Evolutionary conservation across 345 rosid genomes (phyloP).

Genomic region (Brassica carinata): DNA sequence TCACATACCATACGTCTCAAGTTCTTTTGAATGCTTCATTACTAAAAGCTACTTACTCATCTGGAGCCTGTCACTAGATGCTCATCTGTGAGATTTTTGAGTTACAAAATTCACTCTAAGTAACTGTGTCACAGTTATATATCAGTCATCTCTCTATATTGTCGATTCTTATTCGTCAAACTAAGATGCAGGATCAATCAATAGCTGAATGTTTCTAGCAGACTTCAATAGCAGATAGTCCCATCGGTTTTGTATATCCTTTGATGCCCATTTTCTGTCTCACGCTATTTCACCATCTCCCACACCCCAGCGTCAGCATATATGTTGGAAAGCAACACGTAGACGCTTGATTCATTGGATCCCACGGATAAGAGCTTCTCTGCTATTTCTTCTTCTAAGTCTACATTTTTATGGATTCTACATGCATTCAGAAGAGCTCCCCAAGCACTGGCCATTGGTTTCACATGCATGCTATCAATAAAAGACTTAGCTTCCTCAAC

Average conservation of each 20-base stretch:
- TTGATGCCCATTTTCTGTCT: too few relatives aligned
- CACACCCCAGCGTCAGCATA: too few relatives aligned
- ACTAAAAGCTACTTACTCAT: neutral
- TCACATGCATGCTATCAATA: slow-evolving; percentile 40
- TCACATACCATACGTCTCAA: too few relatives aligned
- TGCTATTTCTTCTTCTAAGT: slow-evolving; percentile 55
- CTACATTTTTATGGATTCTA: slow-evolving; percentile 51
- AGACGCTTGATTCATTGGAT: slow-evolving; percentile 34
- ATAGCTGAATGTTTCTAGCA: too few relatives aligned
- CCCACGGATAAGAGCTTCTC: slow-evolving; percentile 43
- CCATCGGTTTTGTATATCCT: too few relatives aligned
- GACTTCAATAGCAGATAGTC: too few relatives aligned
- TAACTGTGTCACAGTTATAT: too few relatives aligned
- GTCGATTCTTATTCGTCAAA: too few relatives aligned
- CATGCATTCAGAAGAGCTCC: slow-evolving; percentile 55
- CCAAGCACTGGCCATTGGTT: slow-evolving; percentile 51
- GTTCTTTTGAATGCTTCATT: too few relatives aligned
- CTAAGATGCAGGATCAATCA: too few relatives aligned
- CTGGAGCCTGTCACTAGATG: neutral
- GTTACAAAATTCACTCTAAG: neutral
- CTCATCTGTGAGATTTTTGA: neutral
- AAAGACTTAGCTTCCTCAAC: slow-evolving; percentile 46
- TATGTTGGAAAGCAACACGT: slow-evolving; percentile 30
- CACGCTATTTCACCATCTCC: too few relatives aligned
- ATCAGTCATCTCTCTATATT: too few relatives aligned